Conservation (phyloP, 2,329 filamentous ascomycete species). For the Ophiocordyceps camponoti-leonardi region DNA sequence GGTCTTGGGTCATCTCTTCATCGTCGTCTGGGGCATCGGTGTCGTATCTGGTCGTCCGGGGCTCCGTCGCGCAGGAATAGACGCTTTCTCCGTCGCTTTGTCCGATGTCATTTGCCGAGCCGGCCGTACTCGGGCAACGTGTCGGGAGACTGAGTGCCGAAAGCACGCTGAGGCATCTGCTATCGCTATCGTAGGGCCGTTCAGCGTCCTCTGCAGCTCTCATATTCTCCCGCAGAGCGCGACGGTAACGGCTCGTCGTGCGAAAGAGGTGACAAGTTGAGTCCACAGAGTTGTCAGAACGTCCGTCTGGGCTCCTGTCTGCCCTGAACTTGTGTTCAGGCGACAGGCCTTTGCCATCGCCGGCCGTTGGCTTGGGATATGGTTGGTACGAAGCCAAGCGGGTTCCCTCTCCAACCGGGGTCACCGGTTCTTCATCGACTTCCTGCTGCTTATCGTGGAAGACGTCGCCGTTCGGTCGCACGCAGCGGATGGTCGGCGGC, state of each 20-base stretch:
- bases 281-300: slow-evolving; percentile 34
- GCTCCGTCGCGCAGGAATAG: slow-evolving; percentile 21
- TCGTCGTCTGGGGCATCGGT: not conserved
- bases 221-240: slow-evolving; percentile 30
- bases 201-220: slow-evolving; percentile 14
- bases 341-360: slow-evolving; percentile 2
- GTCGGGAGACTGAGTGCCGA: slow-evolving; percentile 21
- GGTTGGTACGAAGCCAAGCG: slow-evolving; percentile 1
- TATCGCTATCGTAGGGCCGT: slow-evolving; percentile 10
- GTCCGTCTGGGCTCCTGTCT: slow-evolving; percentile 19
- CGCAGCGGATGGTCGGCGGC: slow-evolving; percentile 15
- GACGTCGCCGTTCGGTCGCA: slow-evolving; percentile 15
- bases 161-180: slow-evolving; percentile 21
- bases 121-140: slow-evolving; percentile 20
- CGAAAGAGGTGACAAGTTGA: slow-evolving; percentile 33
- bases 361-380: slow-evolving; percentile 3
- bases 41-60: not conserved
- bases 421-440: not conserved
- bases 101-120: slow-evolving; percentile 20
- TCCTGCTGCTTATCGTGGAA: slow-evolving; percentile 6
- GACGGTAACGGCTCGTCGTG: slow-evolving; percentile 37
- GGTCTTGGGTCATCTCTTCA: not conserved
- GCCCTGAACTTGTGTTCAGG: slow-evolving; percentile 2
- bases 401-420: not conserved
- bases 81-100: slow-evolving; percentile 28